phyloP scores from a whole-genome alignment of 2,329 filamentous ascomycete genomes.

The Rachicladosporium sp. region DNA sequence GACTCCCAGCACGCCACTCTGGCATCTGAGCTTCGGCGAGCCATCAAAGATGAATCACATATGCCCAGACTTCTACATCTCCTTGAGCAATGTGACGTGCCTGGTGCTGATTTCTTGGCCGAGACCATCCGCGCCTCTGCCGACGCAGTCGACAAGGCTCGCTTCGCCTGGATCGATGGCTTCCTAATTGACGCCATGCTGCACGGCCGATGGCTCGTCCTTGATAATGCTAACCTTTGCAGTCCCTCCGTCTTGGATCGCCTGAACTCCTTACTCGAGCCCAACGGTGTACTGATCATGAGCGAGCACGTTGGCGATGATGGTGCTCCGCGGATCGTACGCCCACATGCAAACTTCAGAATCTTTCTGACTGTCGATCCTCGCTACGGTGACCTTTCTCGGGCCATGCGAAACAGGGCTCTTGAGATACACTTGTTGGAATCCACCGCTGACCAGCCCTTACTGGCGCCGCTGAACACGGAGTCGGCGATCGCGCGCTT shows the following conservation, averaged over 20 bases:
- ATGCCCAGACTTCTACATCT: slow-evolving; percentile 5
- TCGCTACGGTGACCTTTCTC: slow-evolving; percentile 80
- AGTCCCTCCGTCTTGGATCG: slow-evolving; percentile 89
- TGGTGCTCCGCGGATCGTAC: slow-evolving; percentile 67
- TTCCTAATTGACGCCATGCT: slow-evolving; percentile 79
- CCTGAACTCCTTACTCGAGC: slow-evolving; percentile 86
- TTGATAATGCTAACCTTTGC: slow-evolving; percentile 96
- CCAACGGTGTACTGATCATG: slow-evolving; percentile 73
- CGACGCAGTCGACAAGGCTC: slow-evolving; percentile 52
- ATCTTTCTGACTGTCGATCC: slow-evolving; percentile 92
- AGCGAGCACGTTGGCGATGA: slow-evolving; percentile 83
- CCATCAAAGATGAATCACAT: slow-evolving; percentile 1
- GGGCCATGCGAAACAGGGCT: slow-evolving; percentile 92
- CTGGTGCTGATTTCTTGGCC: slow-evolving; percentile 6
- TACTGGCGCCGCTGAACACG: slow-evolving; percentile 8
- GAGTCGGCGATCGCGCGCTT: slow-evolving; percentile 21
- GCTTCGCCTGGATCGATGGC: slow-evolving; percentile 94
- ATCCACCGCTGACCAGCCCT: neutral
- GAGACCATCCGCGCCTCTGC: slow-evolving; percentile 4
- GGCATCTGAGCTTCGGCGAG: slow-evolving; percentile 5
- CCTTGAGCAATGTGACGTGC: slow-evolving; percentile 1
- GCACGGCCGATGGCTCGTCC: slow-evolving; percentile 78
- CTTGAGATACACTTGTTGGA: slow-evolving; percentile 65
- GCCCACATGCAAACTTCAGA: slow-evolving; percentile 74
- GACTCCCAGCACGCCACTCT: neutral